A percentile compares a stretch with the other conserved stretches of the same genome.
Conservation (phyloP, 2,329 filamentous ascomycete genomes). For the Epichloe festucae region DNA sequence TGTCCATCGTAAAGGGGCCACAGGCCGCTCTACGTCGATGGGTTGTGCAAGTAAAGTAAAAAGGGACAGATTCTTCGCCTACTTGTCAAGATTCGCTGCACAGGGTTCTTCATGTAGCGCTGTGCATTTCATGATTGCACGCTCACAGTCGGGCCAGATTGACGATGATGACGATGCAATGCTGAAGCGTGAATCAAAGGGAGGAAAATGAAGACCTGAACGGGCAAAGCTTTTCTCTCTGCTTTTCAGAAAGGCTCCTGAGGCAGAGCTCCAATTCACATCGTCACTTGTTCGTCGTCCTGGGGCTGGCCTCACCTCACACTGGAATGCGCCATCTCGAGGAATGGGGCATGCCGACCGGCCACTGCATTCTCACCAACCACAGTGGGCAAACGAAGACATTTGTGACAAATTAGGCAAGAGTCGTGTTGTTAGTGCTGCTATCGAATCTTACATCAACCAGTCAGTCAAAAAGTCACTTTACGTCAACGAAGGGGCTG, state of each 20-base stretch:
- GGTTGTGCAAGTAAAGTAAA: background rate
- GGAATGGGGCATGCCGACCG: conserved; percentile 2
- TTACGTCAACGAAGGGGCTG: background rate
- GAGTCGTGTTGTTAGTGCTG: background rate
- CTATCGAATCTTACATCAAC: background rate
- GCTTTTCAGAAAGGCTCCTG: background rate
- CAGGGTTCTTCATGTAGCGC: background rate
- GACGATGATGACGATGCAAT: background rate
- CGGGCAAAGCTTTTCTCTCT: background rate
- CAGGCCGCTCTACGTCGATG: background rate
- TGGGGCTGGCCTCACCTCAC: background rate
- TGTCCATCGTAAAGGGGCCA: conserved; percentile 6
- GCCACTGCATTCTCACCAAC: background rate
- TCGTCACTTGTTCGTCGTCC: background rate
- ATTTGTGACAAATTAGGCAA: background rate
- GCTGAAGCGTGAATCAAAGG: background rate
- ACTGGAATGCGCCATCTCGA: conserved; percentile 4
- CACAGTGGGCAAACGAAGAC: background rate
- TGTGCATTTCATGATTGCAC: background rate
- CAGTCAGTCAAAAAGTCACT: background rate
- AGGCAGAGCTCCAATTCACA: background rate
- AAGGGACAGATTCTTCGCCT: background rate
- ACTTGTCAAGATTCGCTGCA: background rate
- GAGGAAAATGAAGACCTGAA: background rate
- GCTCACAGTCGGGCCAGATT: background rate